A percentile compares a stretch with the other conserved stretches of the same genome.
Conservation (phyloP, 371 early-diverging fungal genomes). For the Rhizopus delemar region DNA sequence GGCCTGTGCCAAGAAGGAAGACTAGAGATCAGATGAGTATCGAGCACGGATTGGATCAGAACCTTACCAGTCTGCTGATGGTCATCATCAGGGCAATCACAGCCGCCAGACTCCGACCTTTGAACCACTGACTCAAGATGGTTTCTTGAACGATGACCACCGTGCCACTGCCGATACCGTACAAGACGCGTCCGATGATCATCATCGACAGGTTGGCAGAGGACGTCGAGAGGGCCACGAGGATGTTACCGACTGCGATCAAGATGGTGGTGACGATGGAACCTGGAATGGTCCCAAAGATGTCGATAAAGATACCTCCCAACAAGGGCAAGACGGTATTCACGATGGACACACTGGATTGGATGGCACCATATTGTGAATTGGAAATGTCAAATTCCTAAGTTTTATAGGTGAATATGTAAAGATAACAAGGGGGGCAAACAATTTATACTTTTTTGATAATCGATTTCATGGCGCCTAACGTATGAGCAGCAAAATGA, state of each 20-base stretch:
- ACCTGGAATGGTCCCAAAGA: slow-evolving; percentile 68
- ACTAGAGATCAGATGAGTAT: slow-evolving; percentile 19
- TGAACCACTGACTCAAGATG: slow-evolving; percentile 75
- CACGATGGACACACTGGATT: slow-evolving; percentile 71
- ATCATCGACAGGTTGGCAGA: slow-evolving; percentile 54
- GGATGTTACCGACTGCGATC: slow-evolving; percentile 61
- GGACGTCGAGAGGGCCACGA: slow-evolving; percentile 65
- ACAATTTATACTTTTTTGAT: slow-evolving; percentile 59
- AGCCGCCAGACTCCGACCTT: slow-evolving; percentile 62
- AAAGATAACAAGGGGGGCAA: background rate
- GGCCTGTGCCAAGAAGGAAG: slow-evolving; percentile 69
- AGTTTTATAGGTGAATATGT: background rate
- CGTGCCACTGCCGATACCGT: slow-evolving; percentile 73
- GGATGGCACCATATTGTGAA: slow-evolving; percentile 71
- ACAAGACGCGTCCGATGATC: slow-evolving; percentile 69
- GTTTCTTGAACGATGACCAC: slow-evolving; percentile 73
- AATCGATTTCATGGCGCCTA: slow-evolving; percentile 68
- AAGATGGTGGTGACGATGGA: slow-evolving; percentile 65
- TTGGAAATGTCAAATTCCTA: slow-evolving; percentile 70
- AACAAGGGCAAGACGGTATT: slow-evolving; percentile 71
- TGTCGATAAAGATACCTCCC: slow-evolving; percentile 74
- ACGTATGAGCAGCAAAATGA: slow-evolving; percentile 74
- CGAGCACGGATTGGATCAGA: no score
- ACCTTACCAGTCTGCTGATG: slow-evolving; percentile 59
- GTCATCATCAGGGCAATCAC: slow-evolving; percentile 69